These are phyloP conservation scores for Phyllosticta capitalensis DNA, from an alignment of 2,329 filamentous ascomycete genomes.

Conservation along the genomic window DNA sequence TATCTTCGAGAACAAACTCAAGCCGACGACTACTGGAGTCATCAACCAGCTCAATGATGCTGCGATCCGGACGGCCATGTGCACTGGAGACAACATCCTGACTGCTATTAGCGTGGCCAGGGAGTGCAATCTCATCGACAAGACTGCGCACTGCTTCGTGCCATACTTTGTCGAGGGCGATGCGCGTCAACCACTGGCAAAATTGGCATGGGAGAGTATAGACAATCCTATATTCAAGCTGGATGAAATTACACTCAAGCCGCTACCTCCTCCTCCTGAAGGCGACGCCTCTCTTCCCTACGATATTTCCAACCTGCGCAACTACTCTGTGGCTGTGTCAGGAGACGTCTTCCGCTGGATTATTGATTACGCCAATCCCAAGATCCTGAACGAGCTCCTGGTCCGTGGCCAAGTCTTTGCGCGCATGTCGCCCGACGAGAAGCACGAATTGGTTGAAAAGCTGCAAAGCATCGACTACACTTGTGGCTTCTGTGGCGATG, in stretches of 20 bases:
- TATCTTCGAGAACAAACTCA: conserved; percentile 97
- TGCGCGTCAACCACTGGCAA: conserved; percentile 61
- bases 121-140: conserved; percentile 76
- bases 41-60: conserved; percentile 74
- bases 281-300: conserved; percentile 77
- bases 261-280: conserved; percentile 59
- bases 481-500: conserved; percentile 92
- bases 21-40: conserved; percentile 71
- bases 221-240: conserved; percentile 71
- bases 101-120: conserved; percentile 93
- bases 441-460: conserved; percentile 95
- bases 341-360: conserved; percentile 97
- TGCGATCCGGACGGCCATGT: conserved; percentile 86
- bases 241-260: conserved; percentile 71
- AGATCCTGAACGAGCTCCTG: conserved; percentile 76
- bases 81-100: conserved; percentile 94
- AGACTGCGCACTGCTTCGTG: conserved; percentile 80
- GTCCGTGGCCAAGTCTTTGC: conserved; percentile 89
- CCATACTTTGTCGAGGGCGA: conserved; percentile 80
- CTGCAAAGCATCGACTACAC: conserved; percentile 94
- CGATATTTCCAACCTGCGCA: conserved; percentile 67
- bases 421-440: conserved; percentile 97
- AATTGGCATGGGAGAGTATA: conserved; percentile 86
- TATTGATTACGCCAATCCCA: conserved; percentile 77
- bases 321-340: conserved; percentile 81